Evolutionary conservation across 148 eudicot genomes (phyloP).

Genomic region (Salicornia ramosissima): DNA sequence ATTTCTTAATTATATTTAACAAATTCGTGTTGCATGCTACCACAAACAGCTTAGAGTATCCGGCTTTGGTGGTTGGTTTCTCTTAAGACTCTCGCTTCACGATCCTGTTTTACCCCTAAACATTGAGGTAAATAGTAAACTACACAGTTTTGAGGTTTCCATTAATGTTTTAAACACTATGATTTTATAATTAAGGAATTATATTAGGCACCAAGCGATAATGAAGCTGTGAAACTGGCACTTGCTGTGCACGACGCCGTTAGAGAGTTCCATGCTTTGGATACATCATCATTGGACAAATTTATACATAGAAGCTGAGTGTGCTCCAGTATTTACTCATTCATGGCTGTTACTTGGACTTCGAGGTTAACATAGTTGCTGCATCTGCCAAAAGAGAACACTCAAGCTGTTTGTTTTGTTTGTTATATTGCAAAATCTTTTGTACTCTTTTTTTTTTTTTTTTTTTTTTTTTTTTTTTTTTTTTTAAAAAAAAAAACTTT

Average conservation of each 20-base stretch:
- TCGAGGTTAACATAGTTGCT: not conserved
- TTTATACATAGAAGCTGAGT: conserved; percentile 35
- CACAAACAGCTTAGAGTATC: conserved; percentile 70
- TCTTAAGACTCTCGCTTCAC: conserved; percentile 90
- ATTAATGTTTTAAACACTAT: not conserved
- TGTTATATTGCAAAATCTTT: too few species aligned
- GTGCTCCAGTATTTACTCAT: not conserved
- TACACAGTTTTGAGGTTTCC: not conserved
- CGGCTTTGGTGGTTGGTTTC: conserved; percentile 97
- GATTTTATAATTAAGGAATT: not conserved
- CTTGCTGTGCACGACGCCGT: conserved; percentile 56
- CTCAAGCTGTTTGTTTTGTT: not conserved
- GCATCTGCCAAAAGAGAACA: not conserved
- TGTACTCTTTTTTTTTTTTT: too few species aligned
- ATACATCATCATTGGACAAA: conserved; percentile 60
- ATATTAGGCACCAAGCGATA: conserved; percentile 59
- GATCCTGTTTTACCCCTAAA: conserved; percentile 98
- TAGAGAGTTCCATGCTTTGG: conserved; percentile 67
- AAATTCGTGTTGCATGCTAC: conserved; percentile 8
- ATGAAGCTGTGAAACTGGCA: conserved; percentile 76
- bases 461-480: too few species aligned
- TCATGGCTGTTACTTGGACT: not conserved
- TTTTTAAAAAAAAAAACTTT: too few species aligned
- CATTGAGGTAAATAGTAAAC: conserved; percentile 58
- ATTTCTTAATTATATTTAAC: not conserved